Conservation (phyloP, 768 basidiomycete genomes). For the Ramaria sp. region DNA sequence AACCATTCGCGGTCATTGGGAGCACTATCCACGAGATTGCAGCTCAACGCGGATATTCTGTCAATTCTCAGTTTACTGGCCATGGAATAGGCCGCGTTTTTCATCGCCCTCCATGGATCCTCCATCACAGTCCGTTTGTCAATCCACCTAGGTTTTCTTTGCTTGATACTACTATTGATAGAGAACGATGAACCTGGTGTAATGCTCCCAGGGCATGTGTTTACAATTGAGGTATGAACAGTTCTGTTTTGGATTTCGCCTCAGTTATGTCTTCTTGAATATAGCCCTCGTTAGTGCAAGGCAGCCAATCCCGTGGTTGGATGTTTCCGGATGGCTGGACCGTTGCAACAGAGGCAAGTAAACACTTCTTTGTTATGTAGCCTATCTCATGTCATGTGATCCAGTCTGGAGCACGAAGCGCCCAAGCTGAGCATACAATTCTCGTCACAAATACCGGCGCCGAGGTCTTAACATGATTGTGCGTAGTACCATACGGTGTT, state of each 20-base stretch:
- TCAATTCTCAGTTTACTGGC: conserved; percentile 67
- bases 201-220: conserved; percentile 82
- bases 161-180: conserved; percentile 19
- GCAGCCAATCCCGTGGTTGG: conserved; percentile 52
- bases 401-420: conserved; percentile 71
- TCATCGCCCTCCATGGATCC: conserved; percentile 74
- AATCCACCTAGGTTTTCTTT: background rate
- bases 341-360: conserved; percentile 68
- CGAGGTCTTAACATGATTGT: conserved; percentile 57
- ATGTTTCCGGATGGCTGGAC: conserved; percentile 93
- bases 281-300: conserved; percentile 72
- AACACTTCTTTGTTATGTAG: background rate
- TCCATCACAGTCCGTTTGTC: conserved; percentile 51
- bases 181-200: conserved; percentile 74
- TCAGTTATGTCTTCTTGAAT: background rate
- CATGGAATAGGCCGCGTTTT: conserved; percentile 83
- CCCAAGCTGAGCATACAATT: conserved; percentile 85
- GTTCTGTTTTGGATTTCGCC: background rate
- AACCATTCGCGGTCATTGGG: conserved; percentile 60
- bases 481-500: background rate
- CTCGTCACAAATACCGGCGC: conserved; percentile 68
- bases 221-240: conserved; percentile 75
- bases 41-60: conserved; percentile 33
- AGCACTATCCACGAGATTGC: conserved; percentile 49
- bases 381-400: background rate